Conservation (phyloP, 805 yeast genomes). For the Nakazawaea wyomingensis region DNA sequence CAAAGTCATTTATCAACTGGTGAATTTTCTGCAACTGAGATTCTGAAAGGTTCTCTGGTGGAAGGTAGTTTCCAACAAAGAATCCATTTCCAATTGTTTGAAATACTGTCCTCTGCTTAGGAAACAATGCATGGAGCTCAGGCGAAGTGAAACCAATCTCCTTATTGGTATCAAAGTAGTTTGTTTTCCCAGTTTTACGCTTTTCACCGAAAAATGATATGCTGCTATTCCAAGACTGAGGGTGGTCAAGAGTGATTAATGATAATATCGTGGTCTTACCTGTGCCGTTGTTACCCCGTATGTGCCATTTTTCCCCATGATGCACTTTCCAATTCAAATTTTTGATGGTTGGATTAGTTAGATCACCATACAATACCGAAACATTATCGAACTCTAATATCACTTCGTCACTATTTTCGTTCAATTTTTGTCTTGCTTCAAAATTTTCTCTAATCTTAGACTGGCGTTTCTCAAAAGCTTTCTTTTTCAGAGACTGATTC, state of each 20-base stretch:
- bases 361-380: conserved; percentile 49
- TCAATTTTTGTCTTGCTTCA: conserved; percentile 7
- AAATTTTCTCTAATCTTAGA: conserved; percentile 14
- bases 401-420: conserved; percentile 4
- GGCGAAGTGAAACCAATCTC: conserved; percentile 88
- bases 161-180: conserved; percentile 73
- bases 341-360: conserved; percentile 52
- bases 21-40: conserved; percentile 33
- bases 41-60: conserved; percentile 35
- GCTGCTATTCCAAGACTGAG: conserved; percentile 85
- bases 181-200: conserved; percentile 68
- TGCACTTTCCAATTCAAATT: conserved; percentile 62
- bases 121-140: conserved; percentile 86
- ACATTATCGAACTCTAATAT: conserved; percentile 55
- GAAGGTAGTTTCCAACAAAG: conserved; percentile 57
- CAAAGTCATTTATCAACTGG: conserved; percentile 37
- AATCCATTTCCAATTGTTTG: conserved; percentile 71
- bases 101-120: conserved; percentile 44
- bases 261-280: conserved; percentile 90
- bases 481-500: conserved; percentile 18
- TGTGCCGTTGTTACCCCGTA: conserved; percentile 84
- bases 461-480: background rate
- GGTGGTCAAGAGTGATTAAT: conserved; percentile 88
- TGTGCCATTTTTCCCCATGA: conserved; percentile 80
- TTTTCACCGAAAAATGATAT: conserved; percentile 60